These are phyloP conservation scores for Grosmannia serpens DNA, from an alignment of 2,329 filamentous ascomycete genomes.

Conservation along the genomic window DNA sequence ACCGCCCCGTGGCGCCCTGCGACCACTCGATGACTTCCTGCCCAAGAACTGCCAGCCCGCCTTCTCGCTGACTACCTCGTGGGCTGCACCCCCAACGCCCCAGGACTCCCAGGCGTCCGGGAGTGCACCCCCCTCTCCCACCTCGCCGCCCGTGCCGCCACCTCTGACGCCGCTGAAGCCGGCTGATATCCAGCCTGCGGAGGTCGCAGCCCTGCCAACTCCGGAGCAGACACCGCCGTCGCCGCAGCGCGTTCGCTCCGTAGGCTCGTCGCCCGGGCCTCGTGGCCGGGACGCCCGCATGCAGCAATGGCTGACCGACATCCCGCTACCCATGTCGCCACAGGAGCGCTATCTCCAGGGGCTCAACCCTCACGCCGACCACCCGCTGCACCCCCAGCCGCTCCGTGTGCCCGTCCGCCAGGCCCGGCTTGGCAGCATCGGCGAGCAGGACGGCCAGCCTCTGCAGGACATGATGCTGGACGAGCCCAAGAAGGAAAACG, in stretches of 20 bases:
- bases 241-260: neutral
- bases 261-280: neutral
- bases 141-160: neutral
- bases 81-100: constrained; percentile 4
- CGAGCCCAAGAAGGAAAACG: constrained; percentile 1
- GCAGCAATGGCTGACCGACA: constrained; percentile 12
- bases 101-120: constrained; percentile 6
- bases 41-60: neutral
- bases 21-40: neutral
- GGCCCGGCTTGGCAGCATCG: neutral
- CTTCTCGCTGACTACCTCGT: neutral
- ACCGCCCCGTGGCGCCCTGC: neutral
- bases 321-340: constrained; percentile 10
- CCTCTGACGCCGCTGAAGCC: neutral
- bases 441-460: neutral
- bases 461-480: neutral
- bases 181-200: neutral
- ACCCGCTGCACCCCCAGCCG: constrained; percentile 13
- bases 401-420: constrained; percentile 3
- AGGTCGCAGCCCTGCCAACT: neutral
- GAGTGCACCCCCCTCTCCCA: neutral
- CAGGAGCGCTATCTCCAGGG: constrained; percentile 13
- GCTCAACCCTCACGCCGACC: constrained; percentile 8
- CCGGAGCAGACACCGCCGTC: neutral
- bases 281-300: constrained; percentile 7